Percentiles rank a stretch among this genome's conserved stretches.
Evolutionary conservation across 352 stramenopile genomes (phyloP).

Genomic region (Globisporangium splendens): DNA sequence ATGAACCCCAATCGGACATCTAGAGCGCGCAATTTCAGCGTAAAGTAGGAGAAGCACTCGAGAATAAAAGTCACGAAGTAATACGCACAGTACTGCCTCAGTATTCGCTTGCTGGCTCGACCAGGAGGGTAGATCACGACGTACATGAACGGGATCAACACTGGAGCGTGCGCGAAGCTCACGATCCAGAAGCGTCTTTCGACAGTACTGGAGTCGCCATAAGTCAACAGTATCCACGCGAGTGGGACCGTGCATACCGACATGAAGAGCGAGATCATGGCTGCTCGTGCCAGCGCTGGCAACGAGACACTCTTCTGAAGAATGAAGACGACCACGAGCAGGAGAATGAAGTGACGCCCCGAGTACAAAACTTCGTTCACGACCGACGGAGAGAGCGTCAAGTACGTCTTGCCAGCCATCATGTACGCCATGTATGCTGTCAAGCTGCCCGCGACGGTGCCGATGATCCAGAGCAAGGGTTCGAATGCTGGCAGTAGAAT

Average conservation of each 20-base stretch:
- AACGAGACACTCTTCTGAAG: conserved; percentile 55
- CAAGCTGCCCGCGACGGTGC: conserved; percentile 7
- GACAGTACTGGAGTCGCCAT: no score
- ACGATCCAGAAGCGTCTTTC: conserved; percentile 20
- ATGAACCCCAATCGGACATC: conserved; percentile 17
- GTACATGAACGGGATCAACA: conserved; percentile 53
- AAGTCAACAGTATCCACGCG: not conserved
- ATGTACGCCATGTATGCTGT: conserved; percentile 5
- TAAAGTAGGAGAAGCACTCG: conserved; percentile 57
- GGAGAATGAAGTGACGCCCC: conserved; percentile 52
- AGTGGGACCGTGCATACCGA: conserved; percentile 46
- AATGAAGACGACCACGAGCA: conserved; percentile 66
- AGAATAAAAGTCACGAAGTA: conserved; percentile 3
- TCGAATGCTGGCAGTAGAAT: conserved; percentile 35
- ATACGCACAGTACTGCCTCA: conserved; percentile 47
- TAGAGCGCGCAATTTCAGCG: not conserved
- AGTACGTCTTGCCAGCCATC: conserved; percentile 5
- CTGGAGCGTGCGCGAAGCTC: conserved; percentile 20
- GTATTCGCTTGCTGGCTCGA: conserved; percentile 43
- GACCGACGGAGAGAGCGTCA: not conserved
- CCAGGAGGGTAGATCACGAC: conserved; percentile 40
- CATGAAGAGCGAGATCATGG: conserved; percentile 41
- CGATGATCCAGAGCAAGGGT: conserved; percentile 29
- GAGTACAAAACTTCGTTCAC: conserved; percentile 32
- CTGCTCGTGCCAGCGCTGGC: conserved; percentile 35